Percentiles rank a stretch among this genome's conserved stretches.
phyloP scores from a whole-genome alignment of 116 monocot species.

The Cymodocea nodosa region DNA sequence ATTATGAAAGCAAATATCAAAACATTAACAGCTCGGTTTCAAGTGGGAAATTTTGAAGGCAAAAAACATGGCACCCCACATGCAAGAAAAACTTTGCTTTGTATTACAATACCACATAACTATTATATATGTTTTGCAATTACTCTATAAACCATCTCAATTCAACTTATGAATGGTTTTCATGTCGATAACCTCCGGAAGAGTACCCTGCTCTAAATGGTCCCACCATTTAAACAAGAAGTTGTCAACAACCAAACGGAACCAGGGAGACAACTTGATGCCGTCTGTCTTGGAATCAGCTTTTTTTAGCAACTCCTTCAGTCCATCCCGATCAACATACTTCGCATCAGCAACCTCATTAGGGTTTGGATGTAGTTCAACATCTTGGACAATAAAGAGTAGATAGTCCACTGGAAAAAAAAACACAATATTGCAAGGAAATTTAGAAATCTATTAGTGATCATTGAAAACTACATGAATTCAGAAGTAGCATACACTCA shows the following conservation, averaged over 20 bases:
- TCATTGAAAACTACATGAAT: too few relatives aligned
- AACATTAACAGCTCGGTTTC: too few relatives aligned
- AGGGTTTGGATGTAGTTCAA: constrained; percentile 62
- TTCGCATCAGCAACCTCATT: constrained; percentile 77
- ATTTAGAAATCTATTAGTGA: too few relatives aligned
- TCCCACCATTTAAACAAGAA: constrained; percentile 97
- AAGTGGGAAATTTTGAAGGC: too few relatives aligned
- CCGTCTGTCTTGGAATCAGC: constrained; percentile 66
- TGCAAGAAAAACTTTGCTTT: too few relatives aligned
- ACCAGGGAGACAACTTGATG: constrained; percentile 90
- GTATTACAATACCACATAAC: too few relatives aligned
- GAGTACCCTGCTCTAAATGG: constrained; percentile 70
- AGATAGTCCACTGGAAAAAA: constrained; percentile 76
- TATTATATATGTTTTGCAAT: too few relatives aligned
- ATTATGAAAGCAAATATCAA: too few relatives aligned
- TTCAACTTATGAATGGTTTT: constrained; percentile 78
- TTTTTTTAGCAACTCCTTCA: constrained; percentile 72
- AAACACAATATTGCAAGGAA: background rate
- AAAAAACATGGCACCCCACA: too few relatives aligned
- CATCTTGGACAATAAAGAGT: constrained; percentile 77
- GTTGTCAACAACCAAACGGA: constrained; percentile 84
- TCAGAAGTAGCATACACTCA: constrained; percentile 39
- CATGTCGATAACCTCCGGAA: constrained; percentile 67
- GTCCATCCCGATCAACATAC: constrained; percentile 54
- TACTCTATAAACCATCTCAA: constrained; percentile 1